phyloP scores from a whole-genome alignment of 2,329 filamentous ascomycete species.

The Beauveria caledonica region DNA sequence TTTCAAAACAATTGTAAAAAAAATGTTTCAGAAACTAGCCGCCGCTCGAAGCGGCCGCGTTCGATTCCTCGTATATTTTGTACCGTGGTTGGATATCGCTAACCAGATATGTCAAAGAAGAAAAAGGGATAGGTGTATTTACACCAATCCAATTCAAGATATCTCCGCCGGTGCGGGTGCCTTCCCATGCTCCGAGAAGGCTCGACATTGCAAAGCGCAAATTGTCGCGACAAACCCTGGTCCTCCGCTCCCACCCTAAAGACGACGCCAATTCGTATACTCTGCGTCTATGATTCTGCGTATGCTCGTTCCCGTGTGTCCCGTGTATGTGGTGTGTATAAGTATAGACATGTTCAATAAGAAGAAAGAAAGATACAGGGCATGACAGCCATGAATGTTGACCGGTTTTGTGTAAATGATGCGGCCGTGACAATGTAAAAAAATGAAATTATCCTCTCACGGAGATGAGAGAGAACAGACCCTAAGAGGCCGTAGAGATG shows the following conservation, averaged over 20 bases:
- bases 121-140: background rate
- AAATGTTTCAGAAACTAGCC: background rate
- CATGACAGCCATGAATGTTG: background rate
- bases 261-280: slow-evolving; percentile 4
- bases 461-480: background rate
- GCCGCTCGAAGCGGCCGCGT: background rate
- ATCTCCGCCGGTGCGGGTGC: background rate
- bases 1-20: background rate
- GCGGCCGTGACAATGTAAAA: background rate
- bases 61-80: background rate
- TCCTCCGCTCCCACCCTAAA: background rate
- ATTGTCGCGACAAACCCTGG: background rate
- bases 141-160: background rate
- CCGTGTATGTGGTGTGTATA: slow-evolving; percentile 1
- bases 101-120: background rate
- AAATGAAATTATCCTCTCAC: background rate
- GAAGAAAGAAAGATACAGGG: background rate
- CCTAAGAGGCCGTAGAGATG: background rate
- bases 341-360: slow-evolving; percentile 1
- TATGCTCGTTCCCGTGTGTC: slow-evolving; percentile 1
- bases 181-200: background rate
- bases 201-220: background rate
- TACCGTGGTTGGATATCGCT: background rate
- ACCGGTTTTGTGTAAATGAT: slow-evolving; percentile 6
- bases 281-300: slow-evolving; percentile 1